Conservation (phyloP, 345 rosid genomes). For the Euphorbia pulcherrima region DNA sequence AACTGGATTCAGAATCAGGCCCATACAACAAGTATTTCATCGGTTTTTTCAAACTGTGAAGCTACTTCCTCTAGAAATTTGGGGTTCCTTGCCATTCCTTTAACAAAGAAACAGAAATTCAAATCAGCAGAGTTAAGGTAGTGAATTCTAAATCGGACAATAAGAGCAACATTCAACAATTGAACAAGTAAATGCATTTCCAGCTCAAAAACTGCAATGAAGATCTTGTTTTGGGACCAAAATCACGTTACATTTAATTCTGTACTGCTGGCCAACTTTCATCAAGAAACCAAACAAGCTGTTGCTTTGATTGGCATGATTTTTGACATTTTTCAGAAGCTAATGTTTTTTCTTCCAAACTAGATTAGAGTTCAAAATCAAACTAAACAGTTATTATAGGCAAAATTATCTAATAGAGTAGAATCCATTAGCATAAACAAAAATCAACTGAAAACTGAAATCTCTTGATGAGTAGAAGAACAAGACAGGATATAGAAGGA, state of each 20-base stretch:
- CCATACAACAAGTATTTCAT: slow-evolving; percentile 77
- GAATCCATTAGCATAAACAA: neutral
- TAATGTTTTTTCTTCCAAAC: slow-evolving; percentile 8
- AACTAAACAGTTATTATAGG: neutral
- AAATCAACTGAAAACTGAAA: no score
- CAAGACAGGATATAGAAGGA: neutral
- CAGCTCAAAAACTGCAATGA: neutral
- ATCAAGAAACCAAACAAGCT: neutral
- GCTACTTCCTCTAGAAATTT: slow-evolving; percentile 60
- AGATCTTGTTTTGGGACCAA: neutral
- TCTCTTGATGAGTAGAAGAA: neutral
- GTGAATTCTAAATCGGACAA: neutral
- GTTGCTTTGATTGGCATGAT: neutral
- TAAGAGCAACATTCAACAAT: neutral
- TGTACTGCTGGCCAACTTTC: neutral
- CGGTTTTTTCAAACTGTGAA: slow-evolving; percentile 52
- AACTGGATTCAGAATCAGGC: neutral
- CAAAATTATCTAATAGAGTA: neutral
- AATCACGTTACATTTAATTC: neutral
- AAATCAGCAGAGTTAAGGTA: neutral
- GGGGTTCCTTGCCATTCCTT: slow-evolving; percentile 70
- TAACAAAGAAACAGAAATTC: slow-evolving; percentile 10
- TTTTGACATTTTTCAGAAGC: neutral
- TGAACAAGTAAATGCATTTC: no score
- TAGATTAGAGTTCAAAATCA: neutral